Evolutionary conservation across 306 rosid genomes (phyloP), one percentile per base, ranked within the genome.

Genomic region (Vigna mungo): DNA sequence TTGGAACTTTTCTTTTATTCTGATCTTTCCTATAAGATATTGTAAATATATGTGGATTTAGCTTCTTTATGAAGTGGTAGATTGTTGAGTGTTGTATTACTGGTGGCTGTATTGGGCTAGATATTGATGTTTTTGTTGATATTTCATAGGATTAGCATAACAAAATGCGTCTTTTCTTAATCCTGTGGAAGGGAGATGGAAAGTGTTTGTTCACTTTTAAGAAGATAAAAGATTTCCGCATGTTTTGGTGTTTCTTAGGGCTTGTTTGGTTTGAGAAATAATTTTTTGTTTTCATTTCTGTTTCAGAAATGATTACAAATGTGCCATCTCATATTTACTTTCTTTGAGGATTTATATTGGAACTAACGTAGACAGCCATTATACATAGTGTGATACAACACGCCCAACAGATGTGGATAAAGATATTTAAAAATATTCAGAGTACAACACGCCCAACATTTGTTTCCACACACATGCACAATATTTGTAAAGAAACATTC

Each of bases 31-130:
- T 63, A 56, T 37, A 21, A 48, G 18, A 7, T 46, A 27, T 55
- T 1, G 21, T 61, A n/a, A n/a, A 46, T 72, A 68, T 77, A 25
- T 51, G 68, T 77, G 70, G 73, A 41, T 46, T 54, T 66, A 21
- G 43, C 56, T 75, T 61, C 36, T 37, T 59, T 48, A 51, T 30
- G 20, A 39, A 21, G 56, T 9, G 9, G 55, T 21, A 46, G 82
- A 63, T 62, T 80, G 21, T 46, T 36, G 46, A 25, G 46, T 71
- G 2, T 54, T 62, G 32, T 70, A 10, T 77, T 54, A 66, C 43
- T 62, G 58, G 39, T 76, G 41, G 49, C 9, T 76, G 6, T 20
- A 44, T 21, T 68, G 61, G 62, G 32, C 49, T 53, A 36, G 61
- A 44, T 52, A 18, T 37, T 68, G 61, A 49, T 34, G 37, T 55